Conservation (phyloP, 495 filamentous ascomycete species). For the Evansstolkia leycettana region DNA sequence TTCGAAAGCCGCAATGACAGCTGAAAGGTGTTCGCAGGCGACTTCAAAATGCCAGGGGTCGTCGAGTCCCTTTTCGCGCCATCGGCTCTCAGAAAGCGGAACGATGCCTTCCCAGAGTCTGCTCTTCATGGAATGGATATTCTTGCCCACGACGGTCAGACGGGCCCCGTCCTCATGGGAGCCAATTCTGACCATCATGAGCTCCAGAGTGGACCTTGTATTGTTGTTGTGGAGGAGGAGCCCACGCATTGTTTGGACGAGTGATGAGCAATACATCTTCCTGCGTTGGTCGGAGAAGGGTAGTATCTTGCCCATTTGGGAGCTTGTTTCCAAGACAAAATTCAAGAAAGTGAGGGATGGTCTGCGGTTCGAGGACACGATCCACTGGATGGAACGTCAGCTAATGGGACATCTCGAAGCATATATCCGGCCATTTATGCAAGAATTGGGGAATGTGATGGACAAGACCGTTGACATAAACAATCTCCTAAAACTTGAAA, state of each 20-base stretch:
- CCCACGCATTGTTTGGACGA: too few species aligned
- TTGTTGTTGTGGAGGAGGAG: too few species aligned
- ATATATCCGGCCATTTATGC: too few species aligned
- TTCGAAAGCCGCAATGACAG: constrained; percentile 20
- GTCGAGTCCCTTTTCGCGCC: constrained; percentile 19
- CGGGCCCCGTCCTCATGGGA: constrained; percentile 6
- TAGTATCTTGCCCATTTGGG: constrained; percentile 5
- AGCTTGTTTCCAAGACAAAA: constrained; percentile 3
- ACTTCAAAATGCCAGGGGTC: constrained; percentile 15
- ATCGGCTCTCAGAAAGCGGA: constrained; percentile 20
- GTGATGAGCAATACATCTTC: constrained; percentile 4
- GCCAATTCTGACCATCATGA: constrained; percentile 9
- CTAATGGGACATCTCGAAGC: too few species aligned
- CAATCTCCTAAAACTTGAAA: too few species aligned
- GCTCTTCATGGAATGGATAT: constrained; percentile 15
- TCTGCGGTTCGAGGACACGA: constrained; percentile 12
- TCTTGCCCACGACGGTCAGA: constrained; percentile 14
- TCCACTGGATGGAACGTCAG: too few species aligned
- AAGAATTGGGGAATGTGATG: too few species aligned
- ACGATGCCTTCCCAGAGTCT: constrained; percentile 21
- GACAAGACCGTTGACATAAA: too few species aligned
- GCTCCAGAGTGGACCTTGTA: constrained; percentile 2
- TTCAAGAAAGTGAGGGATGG: constrained; percentile 6
- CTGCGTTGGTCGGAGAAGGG: neutral
- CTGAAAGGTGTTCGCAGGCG: constrained; percentile 15